Evolutionary conservation across 805 yeast species (phyloP), one percentile per base, ranked within the genome.

Genomic region (Starmerella riodocensis): DNA sequence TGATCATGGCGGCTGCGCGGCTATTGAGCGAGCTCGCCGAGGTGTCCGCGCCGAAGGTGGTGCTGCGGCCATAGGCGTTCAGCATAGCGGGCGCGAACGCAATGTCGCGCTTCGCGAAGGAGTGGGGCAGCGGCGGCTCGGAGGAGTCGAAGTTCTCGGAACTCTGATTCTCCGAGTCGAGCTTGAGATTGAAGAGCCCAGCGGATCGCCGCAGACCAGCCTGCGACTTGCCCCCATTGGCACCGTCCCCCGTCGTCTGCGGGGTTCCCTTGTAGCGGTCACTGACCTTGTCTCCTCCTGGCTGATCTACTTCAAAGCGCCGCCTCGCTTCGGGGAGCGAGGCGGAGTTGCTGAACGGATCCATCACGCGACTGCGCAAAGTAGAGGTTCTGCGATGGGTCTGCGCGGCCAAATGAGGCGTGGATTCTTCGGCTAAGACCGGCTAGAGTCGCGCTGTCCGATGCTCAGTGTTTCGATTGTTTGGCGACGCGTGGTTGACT

Each of bases 161-260:
- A 18, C 29, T 21, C 8, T 11, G 6, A 22, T 21, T 16, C 14
- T 27, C 36, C n/a, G 36, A 53, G 18, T 64, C 65, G 39, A 56
- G 57, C 42, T 61, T 65, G 27, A 63, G 60, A 45, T 63, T 62
- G 27, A 63, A 47, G 27, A 62, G 53, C 7, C 68, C 65, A 19
- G 61, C 53, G 4, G 67, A 64, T 25, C 68, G 54, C 12, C 63
- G 56, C 21, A 64, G 47, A 2, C 43, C 43, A 11, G 39, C 34
- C 11, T 12, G 4, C 6, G 34, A 31, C 25, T 31, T 31, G 6
- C 6, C 6, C 4, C 25, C 25, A 17, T 12, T 20, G 6, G 32
- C 22, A 14, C 25, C 21, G 32, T 26, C 37, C 19, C 26, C 21
- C 11, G n/a, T 23, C 32, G 37, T 41, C 29, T 29, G 34, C 39